phyloP scores from a whole-genome alignment of 805 yeast genomes.

The Barnettozyma sucrosica region DNA sequence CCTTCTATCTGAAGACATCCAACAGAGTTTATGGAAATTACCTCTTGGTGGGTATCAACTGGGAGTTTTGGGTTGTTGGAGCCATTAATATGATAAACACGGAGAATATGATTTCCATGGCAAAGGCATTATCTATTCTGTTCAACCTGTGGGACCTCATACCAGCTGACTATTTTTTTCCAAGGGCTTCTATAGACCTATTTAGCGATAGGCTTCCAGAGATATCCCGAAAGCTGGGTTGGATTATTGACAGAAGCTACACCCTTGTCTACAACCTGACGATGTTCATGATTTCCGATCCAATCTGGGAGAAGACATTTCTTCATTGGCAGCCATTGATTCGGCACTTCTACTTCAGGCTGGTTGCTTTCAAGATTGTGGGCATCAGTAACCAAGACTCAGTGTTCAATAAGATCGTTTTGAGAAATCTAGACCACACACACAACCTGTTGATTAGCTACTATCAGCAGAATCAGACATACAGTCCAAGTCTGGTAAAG shows the following conservation, averaged over 20 bases:
- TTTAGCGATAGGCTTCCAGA: background rate
- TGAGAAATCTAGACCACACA: constrained; percentile 7
- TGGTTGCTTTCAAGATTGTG: constrained; percentile 60
- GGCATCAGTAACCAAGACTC: constrained; percentile 2
- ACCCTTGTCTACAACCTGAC: constrained; percentile 45
- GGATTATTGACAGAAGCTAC: constrained; percentile 37
- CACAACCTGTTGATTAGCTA: constrained; percentile 1
- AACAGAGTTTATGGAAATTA: background rate
- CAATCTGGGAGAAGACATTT: constrained; percentile 51
- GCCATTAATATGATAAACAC: constrained; percentile 53
- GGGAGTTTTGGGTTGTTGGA: constrained; percentile 74
- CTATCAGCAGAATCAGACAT: background rate
- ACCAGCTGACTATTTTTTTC: constrained; percentile 33
- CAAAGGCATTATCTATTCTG: constrained; percentile 58
- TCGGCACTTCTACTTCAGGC: constrained; percentile 59
- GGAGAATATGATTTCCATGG: constrained; percentile 54
- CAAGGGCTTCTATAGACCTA: background rate
- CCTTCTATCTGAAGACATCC: background rate
- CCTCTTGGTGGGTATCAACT: constrained; percentile 32
- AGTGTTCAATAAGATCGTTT: constrained; percentile 3
- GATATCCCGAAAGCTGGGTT: constrained; percentile 16
- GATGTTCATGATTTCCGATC: constrained; percentile 46
- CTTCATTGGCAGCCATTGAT: constrained; percentile 79
- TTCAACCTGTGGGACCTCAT: constrained; percentile 72
- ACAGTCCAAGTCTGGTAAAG: constrained; percentile 1